Conservation (phyloP, 768 basidiomycete genomes). For the Tylopilus cervinicoccineus region DNA sequence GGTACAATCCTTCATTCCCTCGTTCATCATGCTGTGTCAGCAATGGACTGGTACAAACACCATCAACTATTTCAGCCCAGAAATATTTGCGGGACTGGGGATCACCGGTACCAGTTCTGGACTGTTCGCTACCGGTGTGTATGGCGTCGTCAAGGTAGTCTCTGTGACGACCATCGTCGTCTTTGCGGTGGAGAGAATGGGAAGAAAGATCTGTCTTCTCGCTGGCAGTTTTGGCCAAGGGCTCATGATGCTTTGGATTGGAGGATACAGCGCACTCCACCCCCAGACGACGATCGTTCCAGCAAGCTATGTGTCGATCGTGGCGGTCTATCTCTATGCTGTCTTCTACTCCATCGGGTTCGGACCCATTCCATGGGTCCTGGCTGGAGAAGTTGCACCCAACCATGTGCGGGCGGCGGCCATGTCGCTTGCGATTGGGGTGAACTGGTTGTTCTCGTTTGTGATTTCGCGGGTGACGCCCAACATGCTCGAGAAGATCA, state of each 20-base stretch:
- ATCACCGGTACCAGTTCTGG: conserved; percentile 40
- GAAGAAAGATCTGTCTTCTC: conserved; percentile 47
- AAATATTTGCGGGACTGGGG: conserved; percentile 47
- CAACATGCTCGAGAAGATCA: conserved; percentile 32
- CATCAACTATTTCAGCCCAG: conserved; percentile 52
- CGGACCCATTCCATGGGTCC: conserved; percentile 30
- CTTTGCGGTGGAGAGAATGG: conserved; percentile 46
- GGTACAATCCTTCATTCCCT: conserved; percentile 43
- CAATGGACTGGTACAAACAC: conserved; percentile 54
- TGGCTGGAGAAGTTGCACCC: conserved; percentile 35
- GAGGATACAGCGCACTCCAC: conserved; percentile 32
- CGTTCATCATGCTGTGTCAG: conserved; percentile 43
- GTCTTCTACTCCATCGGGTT: conserved; percentile 35
- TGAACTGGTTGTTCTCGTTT: conserved; percentile 37
- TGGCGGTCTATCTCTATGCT: conserved; percentile 37
- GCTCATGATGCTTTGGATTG: conserved; percentile 36
- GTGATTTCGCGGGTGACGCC: conserved; percentile 37
- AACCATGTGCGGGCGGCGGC: conserved; percentile 36
- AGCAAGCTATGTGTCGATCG: conserved; percentile 36
- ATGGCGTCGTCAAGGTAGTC: conserved; percentile 39
- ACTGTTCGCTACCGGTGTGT: conserved; percentile 48
- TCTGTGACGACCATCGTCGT: conserved; percentile 37
- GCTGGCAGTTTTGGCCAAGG: conserved; percentile 48
- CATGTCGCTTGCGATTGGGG: conserved; percentile 31
- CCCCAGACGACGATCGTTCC: conserved; percentile 24